A percentile compares a stretch with the other conserved stretches of the same genome.
phyloP scores from a whole-genome alignment of 1,284 basidiomycete species.

The Boletus smithii region DNA sequence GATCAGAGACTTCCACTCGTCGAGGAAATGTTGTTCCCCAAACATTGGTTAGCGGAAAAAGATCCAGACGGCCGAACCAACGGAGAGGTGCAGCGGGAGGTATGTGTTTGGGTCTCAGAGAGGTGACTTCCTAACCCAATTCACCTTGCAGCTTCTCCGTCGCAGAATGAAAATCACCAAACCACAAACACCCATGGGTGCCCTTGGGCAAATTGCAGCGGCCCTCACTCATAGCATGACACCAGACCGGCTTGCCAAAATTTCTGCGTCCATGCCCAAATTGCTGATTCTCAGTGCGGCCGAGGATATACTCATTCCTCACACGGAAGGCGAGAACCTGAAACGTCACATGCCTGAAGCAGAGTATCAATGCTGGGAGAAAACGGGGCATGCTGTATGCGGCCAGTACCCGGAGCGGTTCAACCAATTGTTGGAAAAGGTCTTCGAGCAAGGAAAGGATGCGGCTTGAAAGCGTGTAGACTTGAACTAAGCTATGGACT shows the following conservation, averaged over 20 bases:
- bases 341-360: conserved; percentile 65
- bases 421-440: conserved; percentile 56
- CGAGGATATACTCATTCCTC: conserved; percentile 63
- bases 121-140: not conserved
- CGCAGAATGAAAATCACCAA: conserved; percentile 54
- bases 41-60: conserved; percentile 51
- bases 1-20: conserved; percentile 47
- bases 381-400: conserved; percentile 68
- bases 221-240: conserved; percentile 67
- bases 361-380: conserved; percentile 61
- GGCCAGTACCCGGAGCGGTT: conserved; percentile 52
- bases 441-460: conserved; percentile 50
- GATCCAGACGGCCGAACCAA: conserved; percentile 62
- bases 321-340: conserved; percentile 55
- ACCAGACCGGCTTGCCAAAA: conserved; percentile 48
- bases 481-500: not conserved
- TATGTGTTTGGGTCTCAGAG: conserved; percentile 26
- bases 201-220: conserved; percentile 74
- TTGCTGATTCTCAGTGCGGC: conserved; percentile 75
- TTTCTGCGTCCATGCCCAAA: conserved; percentile 57
- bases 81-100: conserved; percentile 52
- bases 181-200: conserved; percentile 60
- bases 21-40: conserved; percentile 61
- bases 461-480: not conserved
- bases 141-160: conserved; percentile 40